Evolutionary conservation across 768 basidiomycete genomes (phyloP).

Genomic region (Inosperma sp.): DNA sequence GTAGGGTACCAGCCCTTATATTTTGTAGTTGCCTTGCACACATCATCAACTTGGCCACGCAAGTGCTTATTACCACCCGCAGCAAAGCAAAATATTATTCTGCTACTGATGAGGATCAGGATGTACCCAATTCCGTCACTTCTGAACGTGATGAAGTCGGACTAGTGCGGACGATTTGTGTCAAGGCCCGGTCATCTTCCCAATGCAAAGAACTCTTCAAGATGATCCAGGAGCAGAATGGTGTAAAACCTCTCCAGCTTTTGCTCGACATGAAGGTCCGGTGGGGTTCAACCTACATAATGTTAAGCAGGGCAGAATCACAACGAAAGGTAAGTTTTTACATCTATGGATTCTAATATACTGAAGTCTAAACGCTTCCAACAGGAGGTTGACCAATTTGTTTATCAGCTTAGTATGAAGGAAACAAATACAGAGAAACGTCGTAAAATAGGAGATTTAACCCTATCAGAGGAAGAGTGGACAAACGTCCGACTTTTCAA

Average conservation of each 20-base stretch:
- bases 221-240: background rate
- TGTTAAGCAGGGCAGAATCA: background rate
- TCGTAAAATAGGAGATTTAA: background rate
- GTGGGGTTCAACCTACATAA: too few relatives aligned
- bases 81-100: conserved; percentile 10
- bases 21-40: conserved; percentile 14
- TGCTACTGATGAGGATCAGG: background rate
- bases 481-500: background rate
- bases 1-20: background rate
- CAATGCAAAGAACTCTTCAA: conserved; percentile 8
- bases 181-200: conserved; percentile 14
- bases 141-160: conserved; percentile 13
- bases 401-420: background rate
- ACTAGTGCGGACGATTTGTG: conserved; percentile 9
- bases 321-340: background rate
- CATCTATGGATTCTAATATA: background rate
- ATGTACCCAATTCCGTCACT: background rate
- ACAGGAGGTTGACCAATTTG: background rate
- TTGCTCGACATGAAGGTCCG: too few relatives aligned
- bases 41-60: conserved; percentile 16
- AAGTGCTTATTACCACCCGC: conserved; percentile 5
- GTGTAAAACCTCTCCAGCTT: background rate
- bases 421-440: background rate
- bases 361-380: background rate
- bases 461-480: background rate